Conservation (phyloP, 176 grass and related monocot genomes). For the Musa troglodytarum region DNA sequence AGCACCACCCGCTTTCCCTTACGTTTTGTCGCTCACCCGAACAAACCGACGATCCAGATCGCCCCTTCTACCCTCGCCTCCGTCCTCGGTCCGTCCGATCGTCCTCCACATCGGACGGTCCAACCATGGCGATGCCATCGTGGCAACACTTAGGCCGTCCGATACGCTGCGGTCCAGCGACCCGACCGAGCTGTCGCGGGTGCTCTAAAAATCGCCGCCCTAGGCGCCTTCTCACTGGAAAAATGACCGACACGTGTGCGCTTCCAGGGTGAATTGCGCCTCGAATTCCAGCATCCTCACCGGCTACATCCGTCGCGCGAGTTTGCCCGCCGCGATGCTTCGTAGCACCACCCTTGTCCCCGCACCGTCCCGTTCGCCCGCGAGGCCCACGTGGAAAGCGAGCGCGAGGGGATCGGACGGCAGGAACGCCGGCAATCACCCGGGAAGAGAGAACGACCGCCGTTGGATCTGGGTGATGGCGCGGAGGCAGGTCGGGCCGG, state of each 20-base stretch:
- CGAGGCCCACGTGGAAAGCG: constrained; percentile 17
- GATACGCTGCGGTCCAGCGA: not conserved
- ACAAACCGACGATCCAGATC: constrained; percentile 45
- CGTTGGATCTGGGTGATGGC: not conserved
- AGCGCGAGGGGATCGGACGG: not conserved
- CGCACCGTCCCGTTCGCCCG: not conserved
- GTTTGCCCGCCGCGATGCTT: not conserved
- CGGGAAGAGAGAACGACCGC: not conserved
- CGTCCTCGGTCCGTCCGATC: not conserved
- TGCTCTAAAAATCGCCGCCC: not conserved
- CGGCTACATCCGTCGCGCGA: not conserved
- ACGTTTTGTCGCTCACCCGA: constrained; percentile 26
- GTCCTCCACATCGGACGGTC: not conserved
- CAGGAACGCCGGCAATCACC: not conserved
- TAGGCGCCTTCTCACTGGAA: not conserved
- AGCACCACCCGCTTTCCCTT: constrained; percentile 67
- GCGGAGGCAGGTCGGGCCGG: not conserved
- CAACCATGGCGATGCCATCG: not conserved
- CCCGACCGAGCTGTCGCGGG: not conserved
- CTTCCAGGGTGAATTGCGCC: not conserved
- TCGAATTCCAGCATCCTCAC: not conserved
- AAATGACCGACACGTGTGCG: not conserved
- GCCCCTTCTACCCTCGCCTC: not conserved
- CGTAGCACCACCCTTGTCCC: not conserved
- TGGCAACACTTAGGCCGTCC: not conserved